Percentiles rank a stretch among this genome's conserved stretches.
phyloP scores from a whole-genome alignment of 352 stramenopile genomes.

The Elongisporangium prolatum region DNA sequence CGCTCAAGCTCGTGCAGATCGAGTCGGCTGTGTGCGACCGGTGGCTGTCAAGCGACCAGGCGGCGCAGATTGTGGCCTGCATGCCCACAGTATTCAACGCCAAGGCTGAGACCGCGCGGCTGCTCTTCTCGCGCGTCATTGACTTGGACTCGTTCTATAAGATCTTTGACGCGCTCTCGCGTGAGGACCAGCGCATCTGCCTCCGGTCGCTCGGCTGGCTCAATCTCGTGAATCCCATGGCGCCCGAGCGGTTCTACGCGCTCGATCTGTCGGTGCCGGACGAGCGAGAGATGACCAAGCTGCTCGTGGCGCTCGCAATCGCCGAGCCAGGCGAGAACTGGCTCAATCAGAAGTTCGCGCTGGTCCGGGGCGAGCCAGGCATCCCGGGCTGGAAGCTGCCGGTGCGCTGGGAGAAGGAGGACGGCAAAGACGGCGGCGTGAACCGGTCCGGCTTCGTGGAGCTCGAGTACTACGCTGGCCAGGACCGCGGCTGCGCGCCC shows the following conservation, averaged over 20 bases:
- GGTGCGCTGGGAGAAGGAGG: constrained; percentile 74
- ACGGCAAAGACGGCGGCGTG: constrained; percentile 60
- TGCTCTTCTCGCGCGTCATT: constrained; percentile 73
- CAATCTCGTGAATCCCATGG: constrained; percentile 78
- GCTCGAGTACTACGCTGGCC: constrained; percentile 71
- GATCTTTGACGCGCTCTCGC: constrained; percentile 47
- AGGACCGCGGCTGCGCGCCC: constrained; percentile 56
- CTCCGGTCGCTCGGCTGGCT: constrained; percentile 60
- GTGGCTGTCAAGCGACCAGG: constrained; percentile 69
- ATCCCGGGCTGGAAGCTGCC: constrained; percentile 80
- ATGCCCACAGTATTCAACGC: constrained; percentile 62
- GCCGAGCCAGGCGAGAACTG: constrained; percentile 79
- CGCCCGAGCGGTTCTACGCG: constrained; percentile 57
- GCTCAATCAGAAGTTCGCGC: constrained; percentile 73
- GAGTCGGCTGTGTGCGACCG: constrained; percentile 72
- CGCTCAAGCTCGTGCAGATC: constrained; percentile 78
- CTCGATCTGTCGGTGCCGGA: constrained; percentile 68
- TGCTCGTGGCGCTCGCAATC: constrained; percentile 76
- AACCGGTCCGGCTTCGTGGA: constrained; percentile 61
- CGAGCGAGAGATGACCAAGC: constrained; percentile 75
- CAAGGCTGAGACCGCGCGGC: constrained; percentile 55
- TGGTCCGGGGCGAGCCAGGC: constrained; percentile 38
- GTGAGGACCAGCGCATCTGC: constrained; percentile 43
- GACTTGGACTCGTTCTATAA: constrained; percentile 63
- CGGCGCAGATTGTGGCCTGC: constrained; percentile 63